Evolutionary conservation across 805 yeast genomes (phyloP), one percentile per base, ranked within the genome.

Genomic region (Starmerella asiatica): DNA sequence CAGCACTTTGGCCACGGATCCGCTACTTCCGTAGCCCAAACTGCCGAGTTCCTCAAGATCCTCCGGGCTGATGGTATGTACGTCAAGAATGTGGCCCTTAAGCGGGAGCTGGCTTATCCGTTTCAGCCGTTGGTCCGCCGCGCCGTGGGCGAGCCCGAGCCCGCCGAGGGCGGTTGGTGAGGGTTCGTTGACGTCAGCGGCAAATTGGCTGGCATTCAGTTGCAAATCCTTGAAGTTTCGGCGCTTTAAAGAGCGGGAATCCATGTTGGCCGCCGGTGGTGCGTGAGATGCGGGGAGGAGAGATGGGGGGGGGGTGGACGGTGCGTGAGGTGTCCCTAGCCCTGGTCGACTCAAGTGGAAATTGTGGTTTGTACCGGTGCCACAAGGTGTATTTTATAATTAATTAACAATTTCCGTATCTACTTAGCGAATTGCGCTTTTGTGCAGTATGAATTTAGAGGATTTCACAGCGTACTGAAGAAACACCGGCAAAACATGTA

Each of bases 21-120:
- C 99, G 11, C 94, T 84, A 56, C 83, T 86, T 11, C 99, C 99
- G 21, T 83, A 70, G 8, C 99, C 99, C 37, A 91, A 66, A 45
- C 75, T 76, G 44, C 82, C 76, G 38, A 91, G 57, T 26, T 76
- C 73, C 14, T 85, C 72, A 20, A 91, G 60, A 53, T 91, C 95
- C 32, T 74, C 75, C 31, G 69, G 69, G 39, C 67, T 67, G 34
- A 44, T 32, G 33, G 37, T 32, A 21, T 31, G 35, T 31, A 42
- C 35, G 15, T 42, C 41, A 9, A 42, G 39, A 12, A 34, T 42
- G 9, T 37, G 39, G 11, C 26, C 36, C 20, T 26, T 26, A 6
- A 12, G 23, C 6, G 42, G 45, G 3, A 29, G 21, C 30, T 39
- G 42, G 38, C 38, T 34, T 34, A 24, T 27, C 16, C 42, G 31